Evolutionary conservation across 192 early-diverging fungal species (phyloP), one percentile per base, ranked within the genome.

Genomic region (Mortierella hygrophila): DNA sequence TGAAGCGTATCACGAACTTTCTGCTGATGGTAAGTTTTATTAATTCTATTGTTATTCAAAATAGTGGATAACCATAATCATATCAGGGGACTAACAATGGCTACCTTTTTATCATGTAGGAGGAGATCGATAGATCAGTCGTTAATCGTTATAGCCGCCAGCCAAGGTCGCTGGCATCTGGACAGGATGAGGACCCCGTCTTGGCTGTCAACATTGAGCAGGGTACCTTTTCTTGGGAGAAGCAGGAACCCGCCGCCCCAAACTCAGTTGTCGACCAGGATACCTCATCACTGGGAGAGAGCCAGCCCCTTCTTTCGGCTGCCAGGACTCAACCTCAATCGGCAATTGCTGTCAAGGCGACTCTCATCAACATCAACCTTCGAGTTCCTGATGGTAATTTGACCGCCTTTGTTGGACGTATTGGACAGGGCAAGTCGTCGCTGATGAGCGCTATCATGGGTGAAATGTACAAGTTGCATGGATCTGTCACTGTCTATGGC

Each of bases 381-480:
- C 57, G 55, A 7, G 88, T 92, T 23, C 81, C 52, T 0, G 83
- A 85, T 5, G 78, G 83, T 10, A 63, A 71, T 21, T 23, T 85
- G 69, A 76, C 75, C 0, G 83, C 83, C 37, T 74, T 85, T 55
- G 78, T 80, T 35, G 83, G 83, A 46, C 41, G 83, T 21, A 76
- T 85, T 29, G 84, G 96, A 4, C 88, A 89, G 32, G 97, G 97
- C 35, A 97, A 97, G 79, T 94, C 94, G 3, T 93, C 94, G 10
- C 81, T 97, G n/a, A 77, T 96, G 18, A 87, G 89, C 42, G 94
- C 94, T 0, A 83, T 97, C 42, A 87, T 97, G 42, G 97, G 97
- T 23, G 96, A 98, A 83, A 96, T 96, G 94, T 91, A 93, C 77
- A 93, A 91, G 74, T 26, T 47, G 9, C 23, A 65, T 4, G 95